Evolutionary conservation across 805 yeast genomes (phyloP).

Genomic region (Wickerhamomyces strasburgensis): DNA sequence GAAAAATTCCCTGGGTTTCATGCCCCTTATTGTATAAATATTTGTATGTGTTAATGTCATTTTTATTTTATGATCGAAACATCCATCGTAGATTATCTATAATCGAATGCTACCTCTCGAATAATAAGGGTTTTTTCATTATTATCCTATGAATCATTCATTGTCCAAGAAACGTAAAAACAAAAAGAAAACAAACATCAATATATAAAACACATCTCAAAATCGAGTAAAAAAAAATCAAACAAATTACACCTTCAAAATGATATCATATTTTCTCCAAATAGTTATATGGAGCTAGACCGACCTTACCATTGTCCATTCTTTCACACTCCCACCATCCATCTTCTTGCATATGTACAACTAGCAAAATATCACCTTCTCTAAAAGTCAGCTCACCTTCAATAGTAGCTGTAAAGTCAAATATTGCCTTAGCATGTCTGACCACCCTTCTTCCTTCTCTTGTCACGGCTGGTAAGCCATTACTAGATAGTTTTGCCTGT

Average conservation of each 20-base stretch:
- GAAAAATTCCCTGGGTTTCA: no score
- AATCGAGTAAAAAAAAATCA: neutral
- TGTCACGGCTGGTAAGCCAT: slow-evolving; percentile 41
- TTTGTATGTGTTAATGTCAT: no score
- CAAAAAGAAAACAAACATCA: neutral
- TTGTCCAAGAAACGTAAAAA: slow-evolving; percentile 1
- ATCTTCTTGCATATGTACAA: slow-evolving; percentile 56
- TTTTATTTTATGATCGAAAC: no score
- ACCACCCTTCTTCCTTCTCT: slow-evolving; percentile 52
- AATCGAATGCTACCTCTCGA: no score
- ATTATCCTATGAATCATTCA: no score
- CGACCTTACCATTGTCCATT: slow-evolving; percentile 32
- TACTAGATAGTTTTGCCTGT: slow-evolving; percentile 21
- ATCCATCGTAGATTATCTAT: no score
- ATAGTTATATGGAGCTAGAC: slow-evolving; percentile 64
- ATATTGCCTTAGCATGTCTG: slow-evolving; percentile 48
- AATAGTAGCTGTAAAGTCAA: slow-evolving; percentile 53
- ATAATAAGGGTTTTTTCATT: no score
- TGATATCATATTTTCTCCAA: slow-evolving; percentile 21
- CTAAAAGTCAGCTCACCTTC: slow-evolving; percentile 58
- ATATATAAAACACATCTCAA: no score
- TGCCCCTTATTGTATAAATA: no score
- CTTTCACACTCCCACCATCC: slow-evolving; percentile 77
- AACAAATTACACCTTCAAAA: neutral
- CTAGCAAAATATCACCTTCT: slow-evolving; percentile 50